Evolutionary conservation across 495 filamentous ascomycete species (phyloP), one percentile per base, ranked within the genome.

Genomic region (Talaromyces adpressus): DNA sequence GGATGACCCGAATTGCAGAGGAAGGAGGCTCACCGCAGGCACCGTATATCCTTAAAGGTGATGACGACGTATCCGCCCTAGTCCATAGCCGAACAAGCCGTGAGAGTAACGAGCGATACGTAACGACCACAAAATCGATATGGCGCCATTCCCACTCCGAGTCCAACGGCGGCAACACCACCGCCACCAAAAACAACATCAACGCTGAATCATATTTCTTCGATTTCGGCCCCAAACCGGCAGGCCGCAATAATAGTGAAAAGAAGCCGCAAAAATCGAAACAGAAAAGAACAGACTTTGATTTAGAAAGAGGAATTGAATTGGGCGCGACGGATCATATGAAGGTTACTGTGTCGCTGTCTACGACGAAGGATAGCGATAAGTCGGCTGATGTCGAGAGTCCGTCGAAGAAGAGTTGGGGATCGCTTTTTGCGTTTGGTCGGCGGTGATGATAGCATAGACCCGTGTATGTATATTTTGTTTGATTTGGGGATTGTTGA

Each of bases 261-360:
- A 47, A 47, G 59, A 61, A 45, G 3, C 20, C 9, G 52, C 52
- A 29, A 27, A 56, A 25, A 27, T 29, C 14, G 23, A 56, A 41
- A 36, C 29, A 59, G 6, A 45, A 61, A 20, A 47, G 22, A 27
- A 25, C 20, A 23, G n/a, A 61, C 8, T 47, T 61, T 49, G 59
- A 61, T 51, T 36, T 61, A 4, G 59, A 61, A 22, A 39, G 59
- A 29, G 59, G 59, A 1, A 61, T 61, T 18, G 59, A 61, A n/a
- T 45, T 61, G 36, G 59, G 20, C 18, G 34, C 59, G 1, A 61
- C 59, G 20, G 59, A 47, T 29, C 32, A 61, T 61, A 61, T 61
- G 59, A 61, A 61, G 36, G 59, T 61, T 9, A 49, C 27, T 29
- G 52, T 56, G 12, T 56, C 36, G 59, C 34, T 61, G 3, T 61